Conservation (phyloP, 2,329 filamentous ascomycete genomes). For the Aspergillus novofumigatus region DNA sequence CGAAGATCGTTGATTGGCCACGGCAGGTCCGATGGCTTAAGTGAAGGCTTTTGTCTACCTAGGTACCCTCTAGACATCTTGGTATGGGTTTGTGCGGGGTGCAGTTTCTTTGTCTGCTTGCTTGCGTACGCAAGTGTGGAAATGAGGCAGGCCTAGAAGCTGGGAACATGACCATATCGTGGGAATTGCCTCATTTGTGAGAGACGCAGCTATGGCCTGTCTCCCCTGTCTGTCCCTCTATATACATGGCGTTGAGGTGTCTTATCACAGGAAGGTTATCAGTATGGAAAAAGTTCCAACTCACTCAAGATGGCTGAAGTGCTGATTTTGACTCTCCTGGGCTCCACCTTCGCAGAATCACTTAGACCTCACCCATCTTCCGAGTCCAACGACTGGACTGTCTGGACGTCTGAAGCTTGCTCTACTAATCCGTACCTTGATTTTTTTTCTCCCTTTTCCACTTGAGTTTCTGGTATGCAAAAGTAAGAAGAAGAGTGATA, state of each 20-base stretch:
- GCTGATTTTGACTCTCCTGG: background rate
- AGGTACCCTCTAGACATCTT: background rate
- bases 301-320: background rate
- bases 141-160: background rate
- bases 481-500: background rate
- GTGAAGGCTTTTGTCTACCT: background rate
- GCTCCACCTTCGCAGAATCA: background rate
- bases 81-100: constrained; percentile 16
- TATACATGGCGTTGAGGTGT: too few species aligned
- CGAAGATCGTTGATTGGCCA: constrained; percentile 8
- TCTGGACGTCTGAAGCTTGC: background rate
- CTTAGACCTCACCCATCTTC: background rate
- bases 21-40: background rate
- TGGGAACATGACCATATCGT: background rate
- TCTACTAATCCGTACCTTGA: background rate
- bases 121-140: constrained; percentile 1
- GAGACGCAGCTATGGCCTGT: background rate
- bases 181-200: background rate
- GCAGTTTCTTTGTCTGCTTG: background rate
- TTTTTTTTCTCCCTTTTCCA: background rate
- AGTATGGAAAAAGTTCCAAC: background rate
- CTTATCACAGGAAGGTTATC: too few species aligned
- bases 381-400: background rate
- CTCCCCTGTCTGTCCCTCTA: too few species aligned
- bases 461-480: background rate